Evolutionary conservation across 2,329 filamentous ascomycete genomes (phyloP).

Genomic region (Fusarium torreyae): DNA sequence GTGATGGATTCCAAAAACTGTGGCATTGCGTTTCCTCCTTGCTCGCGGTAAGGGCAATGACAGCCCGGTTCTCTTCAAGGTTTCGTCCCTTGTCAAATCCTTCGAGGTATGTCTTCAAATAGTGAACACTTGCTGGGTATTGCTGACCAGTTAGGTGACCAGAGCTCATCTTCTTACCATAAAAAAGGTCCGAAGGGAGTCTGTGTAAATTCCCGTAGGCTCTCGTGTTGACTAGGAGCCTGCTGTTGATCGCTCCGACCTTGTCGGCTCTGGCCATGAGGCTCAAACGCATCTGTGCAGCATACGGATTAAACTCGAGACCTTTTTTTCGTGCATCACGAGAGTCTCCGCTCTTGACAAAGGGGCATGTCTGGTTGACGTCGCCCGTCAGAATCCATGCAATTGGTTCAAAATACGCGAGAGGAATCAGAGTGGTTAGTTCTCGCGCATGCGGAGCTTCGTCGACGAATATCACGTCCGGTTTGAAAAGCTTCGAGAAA

Average conservation of each 20-base stretch:
- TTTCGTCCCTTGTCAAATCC: slow-evolving; percentile 35
- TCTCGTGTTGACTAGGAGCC: slow-evolving; percentile 57
- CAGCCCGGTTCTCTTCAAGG: slow-evolving; percentile 55
- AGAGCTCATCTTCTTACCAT: slow-evolving; percentile 57
- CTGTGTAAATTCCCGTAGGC: slow-evolving; percentile 58
- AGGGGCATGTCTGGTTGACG: slow-evolving; percentile 62
- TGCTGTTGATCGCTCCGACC: slow-evolving; percentile 52
- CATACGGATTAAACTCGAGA: slow-evolving; percentile 52
- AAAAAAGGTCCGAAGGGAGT: slow-evolving; percentile 61
- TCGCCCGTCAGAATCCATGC: slow-evolving; percentile 64
- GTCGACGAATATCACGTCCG: slow-evolving; percentile 89
- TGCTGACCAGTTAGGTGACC: slow-evolving; percentile 39
- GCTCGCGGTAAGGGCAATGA: slow-evolving; percentile 53
- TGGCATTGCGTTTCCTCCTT: slow-evolving; percentile 48
- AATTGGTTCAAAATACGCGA: slow-evolving; percentile 60
- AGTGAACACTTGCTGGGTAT: slow-evolving; percentile 49
- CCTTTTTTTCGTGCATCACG: slow-evolving; percentile 35
- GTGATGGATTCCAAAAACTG: slow-evolving; percentile 60
- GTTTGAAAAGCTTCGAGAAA: slow-evolving; percentile 73
- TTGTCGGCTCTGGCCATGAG: slow-evolving; percentile 58
- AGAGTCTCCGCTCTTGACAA: slow-evolving; percentile 52
- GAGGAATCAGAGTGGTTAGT: slow-evolving; percentile 61
- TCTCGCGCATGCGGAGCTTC: slow-evolving; percentile 69
- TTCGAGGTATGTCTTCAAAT: slow-evolving; percentile 53
- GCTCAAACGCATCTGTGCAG: slow-evolving; percentile 54